Evolutionary conservation across 1,284 basidiomycete species (phyloP).

Genomic region (Ceratobasidium sp.): DNA sequence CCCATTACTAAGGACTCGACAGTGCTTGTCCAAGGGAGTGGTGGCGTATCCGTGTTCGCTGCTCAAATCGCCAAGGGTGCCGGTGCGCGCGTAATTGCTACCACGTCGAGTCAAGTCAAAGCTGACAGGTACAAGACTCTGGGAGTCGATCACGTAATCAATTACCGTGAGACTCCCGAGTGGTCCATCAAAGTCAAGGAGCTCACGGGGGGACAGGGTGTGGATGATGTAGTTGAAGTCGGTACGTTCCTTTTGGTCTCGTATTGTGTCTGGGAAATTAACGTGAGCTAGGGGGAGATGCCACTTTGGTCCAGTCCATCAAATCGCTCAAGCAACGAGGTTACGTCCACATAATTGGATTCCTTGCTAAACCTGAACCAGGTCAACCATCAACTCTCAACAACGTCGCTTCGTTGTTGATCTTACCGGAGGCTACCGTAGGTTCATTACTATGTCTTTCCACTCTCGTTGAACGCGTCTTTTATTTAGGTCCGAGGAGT

Average conservation of each 20-base stretch:
- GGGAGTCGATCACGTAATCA: constrained; percentile 61
- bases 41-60: constrained; percentile 63
- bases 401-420: neutral
- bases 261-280: neutral
- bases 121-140: constrained; percentile 56
- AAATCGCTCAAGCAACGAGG: neutral
- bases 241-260: constrained; percentile 1
- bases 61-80: constrained; percentile 62
- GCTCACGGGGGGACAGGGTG: constrained; percentile 44
- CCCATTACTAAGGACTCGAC: constrained; percentile 56
- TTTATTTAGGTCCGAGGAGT: neutral
- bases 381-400: neutral
- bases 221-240: neutral
- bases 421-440: neutral
- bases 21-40: constrained; percentile 63
- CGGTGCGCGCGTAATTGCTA: too few relatives aligned
- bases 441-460: neutral
- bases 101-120: constrained; percentile 68
- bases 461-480: neutral
- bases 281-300: neutral
- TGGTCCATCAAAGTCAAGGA: constrained; percentile 63
- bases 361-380: neutral
- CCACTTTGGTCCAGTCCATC: neutral
- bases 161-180: constrained; percentile 61
- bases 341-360: constrained; percentile 1